Percentiles rank a stretch among this genome's conserved stretches.
Conservation (phyloP, 2,329 filamentous ascomycete genomes). For the Nigrospora osmanthi region DNA sequence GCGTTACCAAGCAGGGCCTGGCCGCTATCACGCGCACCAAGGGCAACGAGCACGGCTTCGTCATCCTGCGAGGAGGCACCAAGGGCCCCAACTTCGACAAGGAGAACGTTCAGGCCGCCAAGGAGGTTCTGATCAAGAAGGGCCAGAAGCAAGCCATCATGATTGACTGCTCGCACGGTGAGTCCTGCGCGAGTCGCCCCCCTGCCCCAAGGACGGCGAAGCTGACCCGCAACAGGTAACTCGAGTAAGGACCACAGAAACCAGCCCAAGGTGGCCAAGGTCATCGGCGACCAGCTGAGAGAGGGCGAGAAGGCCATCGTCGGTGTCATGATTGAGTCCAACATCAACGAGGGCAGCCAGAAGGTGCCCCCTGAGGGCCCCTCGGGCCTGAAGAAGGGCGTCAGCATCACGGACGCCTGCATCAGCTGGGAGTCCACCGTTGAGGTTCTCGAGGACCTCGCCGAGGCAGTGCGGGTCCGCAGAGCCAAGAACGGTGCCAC, state of each 20-base stretch:
- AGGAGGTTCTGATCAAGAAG: conserved; percentile 75
- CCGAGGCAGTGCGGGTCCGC: conserved; percentile 71
- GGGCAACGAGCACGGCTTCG: conserved; percentile 95
- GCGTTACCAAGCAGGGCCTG: conserved; percentile 94
- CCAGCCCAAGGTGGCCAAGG: conserved; percentile 85
- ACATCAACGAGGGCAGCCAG: conserved; percentile 85
- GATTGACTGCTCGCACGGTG: conserved; percentile 97
- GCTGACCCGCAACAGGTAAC: conserved; percentile 54
- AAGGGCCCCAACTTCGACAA: conserved; percentile 91
- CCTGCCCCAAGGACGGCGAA: not conserved
- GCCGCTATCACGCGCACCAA: conserved; percentile 89
- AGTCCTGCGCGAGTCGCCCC: conserved; percentile 13
- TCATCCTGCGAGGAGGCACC: conserved; percentile 87
- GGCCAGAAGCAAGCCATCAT: conserved; percentile 84
- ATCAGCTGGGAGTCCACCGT: conserved; percentile 88
- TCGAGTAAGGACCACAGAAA: conserved; percentile 97
- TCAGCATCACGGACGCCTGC: conserved; percentile 94
- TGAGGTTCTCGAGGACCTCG: conserved; percentile 73
- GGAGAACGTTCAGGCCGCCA: conserved; percentile 70
- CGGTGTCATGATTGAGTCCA: conserved; percentile 98
- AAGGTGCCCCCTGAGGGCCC: conserved; percentile 84
- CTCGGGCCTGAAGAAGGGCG: conserved; percentile 71
- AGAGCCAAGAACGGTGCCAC: conserved; percentile 43
- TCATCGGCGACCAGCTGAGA: conserved; percentile 75
- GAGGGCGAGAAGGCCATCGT: conserved; percentile 83